These are phyloP conservation scores for Dictyostelium citrinum DNA, from an alignment of 78 protist genomes.

Conservation along the genomic window DNA sequence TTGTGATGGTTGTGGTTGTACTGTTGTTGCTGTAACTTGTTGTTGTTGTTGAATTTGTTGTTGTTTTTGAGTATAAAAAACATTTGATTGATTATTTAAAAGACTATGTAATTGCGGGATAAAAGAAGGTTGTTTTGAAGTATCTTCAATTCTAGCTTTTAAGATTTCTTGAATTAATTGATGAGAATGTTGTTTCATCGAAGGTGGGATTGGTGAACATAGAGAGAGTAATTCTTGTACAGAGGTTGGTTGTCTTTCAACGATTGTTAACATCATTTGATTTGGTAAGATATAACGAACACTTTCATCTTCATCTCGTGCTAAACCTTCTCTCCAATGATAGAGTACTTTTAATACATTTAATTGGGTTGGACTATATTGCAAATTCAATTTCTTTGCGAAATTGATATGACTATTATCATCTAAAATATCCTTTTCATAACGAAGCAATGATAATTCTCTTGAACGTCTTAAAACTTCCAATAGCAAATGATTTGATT, in stretches of 20 bases:
- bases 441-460: conserved; percentile 79
- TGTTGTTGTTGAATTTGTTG: conserved; percentile 2
- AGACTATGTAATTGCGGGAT: not conserved
- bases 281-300: conserved; percentile 78
- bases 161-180: conserved; percentile 43
- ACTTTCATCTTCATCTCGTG: conserved; percentile 91
- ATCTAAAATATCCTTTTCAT: conserved; percentile 74
- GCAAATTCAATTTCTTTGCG: not conserved
- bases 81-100: not conserved
- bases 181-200: conserved; percentile 36
- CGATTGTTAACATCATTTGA: conserved; percentile 31
- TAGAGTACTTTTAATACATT: conserved; percentile 64
- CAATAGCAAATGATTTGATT: not conserved
- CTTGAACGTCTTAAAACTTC: conserved; percentile 47
- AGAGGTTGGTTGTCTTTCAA: conserved; percentile 49
- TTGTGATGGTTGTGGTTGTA: not conserved
- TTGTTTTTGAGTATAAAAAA: not conserved
- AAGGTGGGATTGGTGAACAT: conserved; percentile 41
- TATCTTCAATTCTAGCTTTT: conserved; percentile 10
- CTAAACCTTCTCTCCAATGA: conserved; percentile 90
- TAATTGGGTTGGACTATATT: conserved; percentile 18
- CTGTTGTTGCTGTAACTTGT: not conserved
- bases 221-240: conserved; percentile 10
- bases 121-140: not conserved
- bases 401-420: not conserved